phyloP scores from a whole-genome alignment of 148 eudicot species.

The Vaccinium macrocarpon region DNA sequence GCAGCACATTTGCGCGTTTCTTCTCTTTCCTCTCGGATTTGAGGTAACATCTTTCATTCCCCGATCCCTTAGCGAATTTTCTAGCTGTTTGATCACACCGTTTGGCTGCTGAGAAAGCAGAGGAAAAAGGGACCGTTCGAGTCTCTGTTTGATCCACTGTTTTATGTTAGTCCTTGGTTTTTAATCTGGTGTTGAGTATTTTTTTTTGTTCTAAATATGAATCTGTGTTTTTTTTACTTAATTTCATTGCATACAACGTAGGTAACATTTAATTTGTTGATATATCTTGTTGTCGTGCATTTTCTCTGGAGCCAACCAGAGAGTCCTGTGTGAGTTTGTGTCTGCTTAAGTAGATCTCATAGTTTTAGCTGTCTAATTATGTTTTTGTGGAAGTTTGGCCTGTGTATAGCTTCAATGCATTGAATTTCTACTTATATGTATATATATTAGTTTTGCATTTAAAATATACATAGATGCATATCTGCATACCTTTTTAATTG shows the following conservation, averaged over 20 bases:
- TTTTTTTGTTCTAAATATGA: not conserved
- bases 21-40: not conserved
- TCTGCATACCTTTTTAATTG: not conserved
- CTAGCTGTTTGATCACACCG: not conserved
- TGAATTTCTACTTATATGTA: not conserved
- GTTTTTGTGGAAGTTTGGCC: not conserved
- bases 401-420: not conserved
- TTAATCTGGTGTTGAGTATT: not conserved
- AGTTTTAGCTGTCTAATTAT: not conserved
- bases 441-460: not conserved
- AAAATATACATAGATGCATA: not conserved
- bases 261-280: not conserved
- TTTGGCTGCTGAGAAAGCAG: slow-evolving; percentile 7
- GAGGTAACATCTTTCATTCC: slow-evolving; percentile 13
- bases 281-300: not conserved
- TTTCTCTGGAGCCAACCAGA: not conserved
- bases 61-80: not conserved
- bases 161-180: not conserved
- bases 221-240: not conserved
- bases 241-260: not conserved
- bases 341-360: not conserved
- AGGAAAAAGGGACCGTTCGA: too few relatives aligned
- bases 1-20: not conserved
- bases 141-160: not conserved
- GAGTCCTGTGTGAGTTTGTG: not conserved